phyloP scores from a whole-genome alignment of 2,329 filamentous ascomycete genomes.

The Trichophyton rubrum region DNA sequence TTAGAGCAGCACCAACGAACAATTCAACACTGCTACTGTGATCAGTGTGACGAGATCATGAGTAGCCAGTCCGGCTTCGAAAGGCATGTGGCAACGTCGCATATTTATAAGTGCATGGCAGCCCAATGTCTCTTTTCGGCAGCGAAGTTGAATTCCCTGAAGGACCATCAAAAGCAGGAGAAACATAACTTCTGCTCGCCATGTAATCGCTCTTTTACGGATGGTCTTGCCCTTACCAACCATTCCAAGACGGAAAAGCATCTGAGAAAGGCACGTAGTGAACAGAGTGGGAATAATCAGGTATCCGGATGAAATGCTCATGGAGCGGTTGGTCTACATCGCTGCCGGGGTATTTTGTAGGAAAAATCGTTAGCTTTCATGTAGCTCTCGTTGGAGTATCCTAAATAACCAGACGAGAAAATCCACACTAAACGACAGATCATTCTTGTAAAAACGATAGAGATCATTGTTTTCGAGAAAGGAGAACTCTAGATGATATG shows the following conservation, averaged over 20 bases:
- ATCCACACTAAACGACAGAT: too few relatives aligned
- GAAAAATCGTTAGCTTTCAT: background rate
- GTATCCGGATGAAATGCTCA: background rate
- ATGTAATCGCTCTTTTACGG: slow-evolving; percentile 10
- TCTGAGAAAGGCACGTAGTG: background rate
- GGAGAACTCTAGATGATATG: too few relatives aligned
- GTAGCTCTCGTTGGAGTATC: too few relatives aligned
- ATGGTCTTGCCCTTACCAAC: slow-evolving; percentile 4
- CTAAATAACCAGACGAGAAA: too few relatives aligned
- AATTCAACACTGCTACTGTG: background rate
- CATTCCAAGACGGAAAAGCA: slow-evolving; percentile 6
- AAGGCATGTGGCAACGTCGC: background rate
- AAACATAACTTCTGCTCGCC: slow-evolving; percentile 10
- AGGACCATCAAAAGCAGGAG: slow-evolving; percentile 8
- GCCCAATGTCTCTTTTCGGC: slow-evolving; percentile 3
- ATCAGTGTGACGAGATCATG: background rate
- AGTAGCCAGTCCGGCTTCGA: background rate
- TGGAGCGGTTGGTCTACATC: background rate
- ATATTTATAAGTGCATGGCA: slow-evolving; percentile 4
- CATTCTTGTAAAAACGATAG: too few relatives aligned
- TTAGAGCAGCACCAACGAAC: background rate
- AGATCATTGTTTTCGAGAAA: too few relatives aligned
- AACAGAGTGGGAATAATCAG: background rate
- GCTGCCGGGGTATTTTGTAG: background rate
- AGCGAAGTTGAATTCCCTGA: background rate